phyloP scores from a whole-genome alignment of 257 asterid genomes.

The Asclepias syriaca region DNA sequence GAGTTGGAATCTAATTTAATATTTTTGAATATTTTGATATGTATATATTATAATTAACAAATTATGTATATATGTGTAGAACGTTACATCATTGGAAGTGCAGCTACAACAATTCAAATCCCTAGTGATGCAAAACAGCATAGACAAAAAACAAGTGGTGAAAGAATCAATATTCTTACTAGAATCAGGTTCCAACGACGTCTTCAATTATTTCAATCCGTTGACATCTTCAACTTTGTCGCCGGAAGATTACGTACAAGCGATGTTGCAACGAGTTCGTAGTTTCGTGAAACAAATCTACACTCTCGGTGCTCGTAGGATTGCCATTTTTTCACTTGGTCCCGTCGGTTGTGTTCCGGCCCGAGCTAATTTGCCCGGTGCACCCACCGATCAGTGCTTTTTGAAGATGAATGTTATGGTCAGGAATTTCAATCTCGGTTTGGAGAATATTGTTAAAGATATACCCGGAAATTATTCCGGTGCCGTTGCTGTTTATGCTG shows the following conservation, averaged over 20 bases:
- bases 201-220: conserved; percentile 56
- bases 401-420: conserved; percentile 70
- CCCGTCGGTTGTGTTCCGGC: conserved; percentile 86
- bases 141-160: conserved; percentile 22
- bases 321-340: conserved; percentile 53
- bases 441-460: conserved; percentile 37
- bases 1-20: too few relatives aligned
- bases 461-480: conserved; percentile 35
- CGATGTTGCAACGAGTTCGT: conserved; percentile 39
- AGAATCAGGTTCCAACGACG: conserved; percentile 72
- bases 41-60: too few relatives aligned
- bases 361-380: conserved; percentile 45
- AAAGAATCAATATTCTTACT: conserved; percentile 38
- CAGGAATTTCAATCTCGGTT: conserved; percentile 42
- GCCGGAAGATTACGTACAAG: conserved; percentile 49
- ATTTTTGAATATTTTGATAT: too few relatives aligned
- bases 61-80: conserved; percentile 21
- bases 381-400: conserved; percentile 45
- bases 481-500: conserved; percentile 51
- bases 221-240: conserved; percentile 29
- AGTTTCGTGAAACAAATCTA: conserved; percentile 29
- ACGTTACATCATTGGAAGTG: conserved; percentile 50
- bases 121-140: conserved; percentile 33
- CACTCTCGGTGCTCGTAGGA: conserved; percentile 46
- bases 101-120: conserved; percentile 56